phyloP scores from a whole-genome alignment of 345 rosid species.

The Linum usitatissimum region DNA sequence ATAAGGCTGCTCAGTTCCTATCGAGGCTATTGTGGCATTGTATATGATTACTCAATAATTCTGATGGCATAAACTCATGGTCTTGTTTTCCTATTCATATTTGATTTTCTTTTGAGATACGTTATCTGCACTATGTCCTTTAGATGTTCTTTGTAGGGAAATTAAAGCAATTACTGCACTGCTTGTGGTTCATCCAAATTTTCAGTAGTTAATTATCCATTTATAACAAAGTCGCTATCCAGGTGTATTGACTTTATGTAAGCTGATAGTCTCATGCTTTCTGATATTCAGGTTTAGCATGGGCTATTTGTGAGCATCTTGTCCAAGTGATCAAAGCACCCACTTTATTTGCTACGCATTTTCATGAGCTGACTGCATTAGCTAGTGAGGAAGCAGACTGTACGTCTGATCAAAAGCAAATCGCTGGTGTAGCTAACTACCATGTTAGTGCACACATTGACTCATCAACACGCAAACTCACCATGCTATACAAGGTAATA shows the following conservation, averaged over 20 bases:
- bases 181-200: too few species aligned
- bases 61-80: too few species aligned
- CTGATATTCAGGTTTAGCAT: slow-evolving; percentile 64
- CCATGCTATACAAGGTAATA: slow-evolving; percentile 90
- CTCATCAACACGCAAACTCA: slow-evolving; percentile 65
- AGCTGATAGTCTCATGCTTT: slow-evolving; percentile 1
- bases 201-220: too few species aligned
- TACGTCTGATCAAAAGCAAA: slow-evolving; percentile 30
- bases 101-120: too few species aligned
- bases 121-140: neutral
- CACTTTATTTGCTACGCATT: slow-evolving; percentile 90
- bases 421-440: slow-evolving; percentile 74
- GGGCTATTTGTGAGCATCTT: slow-evolving; percentile 99
- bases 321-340: slow-evolving; percentile 85
- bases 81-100: too few species aligned
- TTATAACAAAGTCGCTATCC: too few species aligned
- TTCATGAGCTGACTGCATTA: slow-evolving; percentile 92
- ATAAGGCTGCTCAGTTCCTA: neutral
- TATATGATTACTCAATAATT: neutral
- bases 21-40: neutral
- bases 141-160: neutral
- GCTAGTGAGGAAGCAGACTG: slow-evolving; percentile 41
- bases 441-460: slow-evolving; percentile 98
- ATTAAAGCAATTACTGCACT: neutral
- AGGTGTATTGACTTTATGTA: neutral